Evolutionary conservation across 306 rosid genomes (phyloP).

Genomic region (Malus sylvestris): DNA sequence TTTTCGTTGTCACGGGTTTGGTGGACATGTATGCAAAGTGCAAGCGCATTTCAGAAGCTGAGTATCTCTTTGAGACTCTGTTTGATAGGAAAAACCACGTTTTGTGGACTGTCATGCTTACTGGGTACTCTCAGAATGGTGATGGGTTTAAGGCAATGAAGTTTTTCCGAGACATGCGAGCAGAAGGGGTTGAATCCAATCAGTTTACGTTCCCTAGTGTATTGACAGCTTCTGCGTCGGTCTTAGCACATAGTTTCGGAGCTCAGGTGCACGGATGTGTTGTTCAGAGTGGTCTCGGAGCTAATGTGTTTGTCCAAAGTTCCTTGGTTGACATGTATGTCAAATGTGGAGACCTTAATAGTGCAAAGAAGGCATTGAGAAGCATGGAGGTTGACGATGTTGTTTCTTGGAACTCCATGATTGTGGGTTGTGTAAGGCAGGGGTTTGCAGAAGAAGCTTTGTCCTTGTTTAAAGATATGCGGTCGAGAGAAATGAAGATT

Average conservation of each 20-base stretch:
- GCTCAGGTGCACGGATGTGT: constrained; percentile 67
- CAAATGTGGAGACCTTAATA: constrained; percentile 57
- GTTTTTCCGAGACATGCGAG: constrained; percentile 52
- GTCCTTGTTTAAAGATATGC: constrained; percentile 60
- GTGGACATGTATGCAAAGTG: constrained; percentile 92
- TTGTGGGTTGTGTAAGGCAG: constrained; percentile 73
- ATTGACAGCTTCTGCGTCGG: constrained; percentile 67
- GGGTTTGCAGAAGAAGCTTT: constrained; percentile 60
- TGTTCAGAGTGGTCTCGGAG: constrained; percentile 54
- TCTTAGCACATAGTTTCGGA: constrained; percentile 55
- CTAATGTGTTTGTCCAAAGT: constrained; percentile 72
- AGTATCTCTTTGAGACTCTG: constrained; percentile 44
- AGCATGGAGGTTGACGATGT: constrained; percentile 63
- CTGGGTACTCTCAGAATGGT: constrained; percentile 84
- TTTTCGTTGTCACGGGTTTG: constrained; percentile 63
- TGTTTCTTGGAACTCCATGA: constrained; percentile 84
- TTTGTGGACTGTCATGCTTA: constrained; percentile 76
- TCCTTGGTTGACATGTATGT: constrained; percentile 81
- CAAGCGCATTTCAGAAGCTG: constrained; percentile 56
- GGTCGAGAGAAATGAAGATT: constrained; percentile 49
- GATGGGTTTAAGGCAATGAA: constrained; percentile 54
- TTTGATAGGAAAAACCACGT: constrained; percentile 52
- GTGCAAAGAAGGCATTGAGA: constrained; percentile 47
- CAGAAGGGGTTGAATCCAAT: constrained; percentile 49
- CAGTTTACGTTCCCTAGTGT: constrained; percentile 80